A percentile compares a stretch with the other conserved stretches of the same genome.
Conservation (phyloP, 192 early-diverging fungal genomes). For the Funneliformis geosporum region DNA sequence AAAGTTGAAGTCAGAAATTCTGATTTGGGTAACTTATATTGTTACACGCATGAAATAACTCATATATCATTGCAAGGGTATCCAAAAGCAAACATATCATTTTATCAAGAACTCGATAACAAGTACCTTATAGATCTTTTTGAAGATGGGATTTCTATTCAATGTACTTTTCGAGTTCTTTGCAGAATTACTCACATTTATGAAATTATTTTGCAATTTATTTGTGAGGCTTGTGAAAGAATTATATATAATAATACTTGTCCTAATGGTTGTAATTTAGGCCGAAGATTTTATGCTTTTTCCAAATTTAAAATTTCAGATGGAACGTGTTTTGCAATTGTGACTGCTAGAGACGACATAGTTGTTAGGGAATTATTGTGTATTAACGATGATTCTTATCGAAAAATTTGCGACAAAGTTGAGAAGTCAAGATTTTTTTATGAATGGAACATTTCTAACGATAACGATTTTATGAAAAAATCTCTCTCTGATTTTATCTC, state of each 20-base stretch:
- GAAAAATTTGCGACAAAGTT: neutral
- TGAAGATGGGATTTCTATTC: neutral
- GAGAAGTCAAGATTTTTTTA: neutral
- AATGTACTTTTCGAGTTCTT: neutral
- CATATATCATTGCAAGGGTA: neutral
- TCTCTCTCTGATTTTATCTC: neutral
- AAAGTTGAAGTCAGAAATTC: neutral
- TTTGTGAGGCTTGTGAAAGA: conserved; percentile 1
- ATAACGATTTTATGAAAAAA: neutral
- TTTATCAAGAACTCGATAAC: neutral
- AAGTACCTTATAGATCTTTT: neutral
- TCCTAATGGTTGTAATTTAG: neutral
- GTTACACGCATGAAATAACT: neutral
- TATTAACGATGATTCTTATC: neutral
- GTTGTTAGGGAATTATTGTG: neutral
- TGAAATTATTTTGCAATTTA: neutral
- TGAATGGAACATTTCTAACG: neutral
- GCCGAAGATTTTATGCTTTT: neutral
- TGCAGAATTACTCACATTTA: neutral
- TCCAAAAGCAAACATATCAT: neutral
- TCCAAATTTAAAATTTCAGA: neutral
- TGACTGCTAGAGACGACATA: neutral
- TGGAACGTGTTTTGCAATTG: neutral
- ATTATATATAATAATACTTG: neutral
- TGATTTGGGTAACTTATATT: neutral